Evolutionary conservation across 768 basidiomycete species (phyloP), one percentile per base, ranked within the genome.

Genomic region (Tricholoma saponaceum): DNA sequence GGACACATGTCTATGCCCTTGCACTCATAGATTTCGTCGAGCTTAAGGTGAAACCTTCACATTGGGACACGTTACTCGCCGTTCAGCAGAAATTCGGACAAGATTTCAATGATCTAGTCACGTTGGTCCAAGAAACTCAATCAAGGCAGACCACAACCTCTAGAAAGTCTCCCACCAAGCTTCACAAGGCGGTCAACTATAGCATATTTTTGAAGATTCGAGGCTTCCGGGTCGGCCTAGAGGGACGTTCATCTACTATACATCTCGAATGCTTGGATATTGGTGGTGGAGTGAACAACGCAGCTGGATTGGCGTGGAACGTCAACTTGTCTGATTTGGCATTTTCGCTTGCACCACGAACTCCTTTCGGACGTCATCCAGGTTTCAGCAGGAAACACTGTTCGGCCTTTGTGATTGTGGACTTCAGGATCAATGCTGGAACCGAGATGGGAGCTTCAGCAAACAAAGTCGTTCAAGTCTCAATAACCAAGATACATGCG

Each of bases 41-140:
- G 35, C 72, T 91, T 57, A 87, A 82, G 65, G 79, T 95, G 57
- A 92, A 90, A 64, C 89, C 90, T 4, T 83, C 84, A 0, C 86
- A 93, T 64, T 87, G 90, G 84, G 93, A 95, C 66, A 90, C 88
- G 4, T 69, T 94, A 3, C 78, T 95, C 2, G 83, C 82, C 4
- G 88, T 95, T 8, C 92, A 93, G 65, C 89, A 91, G 61, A 93
- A 93, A 66, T 94, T 94, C 57, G 92, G 90, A 5, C 87, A 89
- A 64, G 92, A 95, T 70, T 90, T 94, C 70, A 87, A 89, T 60
- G 92, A 95, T 58, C 75, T 94, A 25, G 70, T 94, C 12, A 72
- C 79, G 5, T 68, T 94, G 51, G 76, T 91, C 30, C 81, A 83
- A 60, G 79, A 89, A 65, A 87, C 81, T 10, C 82, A 83, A 25